Conservation (phyloP, 2,329 filamentous ascomycete species). For the Pseudogymnoascus destructans region DNA sequence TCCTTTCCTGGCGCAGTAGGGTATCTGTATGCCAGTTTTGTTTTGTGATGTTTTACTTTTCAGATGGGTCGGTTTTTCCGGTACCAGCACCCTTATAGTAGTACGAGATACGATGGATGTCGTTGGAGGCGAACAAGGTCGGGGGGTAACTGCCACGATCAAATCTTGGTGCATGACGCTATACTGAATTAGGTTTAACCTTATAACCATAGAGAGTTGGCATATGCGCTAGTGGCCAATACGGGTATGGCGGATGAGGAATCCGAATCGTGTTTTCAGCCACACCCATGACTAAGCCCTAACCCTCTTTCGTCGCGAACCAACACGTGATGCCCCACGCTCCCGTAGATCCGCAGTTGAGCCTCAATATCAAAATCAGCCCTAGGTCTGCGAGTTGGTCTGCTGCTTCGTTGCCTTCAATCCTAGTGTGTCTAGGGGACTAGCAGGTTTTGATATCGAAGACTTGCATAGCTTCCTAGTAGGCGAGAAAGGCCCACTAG, state of each 20-base stretch:
- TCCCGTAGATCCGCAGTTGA: too few relatives aligned
- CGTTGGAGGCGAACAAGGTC: neutral
- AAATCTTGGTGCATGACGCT: neutral
- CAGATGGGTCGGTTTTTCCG: neutral
- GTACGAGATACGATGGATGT: neutral
- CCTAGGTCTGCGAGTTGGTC: too few relatives aligned
- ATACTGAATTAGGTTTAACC: neutral
- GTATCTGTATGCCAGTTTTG: neutral
- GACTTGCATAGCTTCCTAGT: too few relatives aligned
- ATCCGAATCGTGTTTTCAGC: too few relatives aligned
- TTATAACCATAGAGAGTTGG: neutral
- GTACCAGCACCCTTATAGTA: neutral
- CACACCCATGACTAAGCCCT: too few relatives aligned
- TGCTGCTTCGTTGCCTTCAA: too few relatives aligned
- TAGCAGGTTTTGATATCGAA: too few relatives aligned
- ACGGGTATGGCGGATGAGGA: neutral
- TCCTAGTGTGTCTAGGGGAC: too few relatives aligned
- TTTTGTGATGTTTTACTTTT: neutral
- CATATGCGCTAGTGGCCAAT: neutral
- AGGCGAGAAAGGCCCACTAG: too few relatives aligned
- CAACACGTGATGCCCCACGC: too few relatives aligned
- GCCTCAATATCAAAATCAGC: too few relatives aligned
- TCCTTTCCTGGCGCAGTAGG: neutral
- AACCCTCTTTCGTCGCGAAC: too few relatives aligned
- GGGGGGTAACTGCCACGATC: neutral